Evolutionary conservation across 192 early-diverging fungal species (phyloP).

Genomic region (Pilobolus umbonatus): DNA sequence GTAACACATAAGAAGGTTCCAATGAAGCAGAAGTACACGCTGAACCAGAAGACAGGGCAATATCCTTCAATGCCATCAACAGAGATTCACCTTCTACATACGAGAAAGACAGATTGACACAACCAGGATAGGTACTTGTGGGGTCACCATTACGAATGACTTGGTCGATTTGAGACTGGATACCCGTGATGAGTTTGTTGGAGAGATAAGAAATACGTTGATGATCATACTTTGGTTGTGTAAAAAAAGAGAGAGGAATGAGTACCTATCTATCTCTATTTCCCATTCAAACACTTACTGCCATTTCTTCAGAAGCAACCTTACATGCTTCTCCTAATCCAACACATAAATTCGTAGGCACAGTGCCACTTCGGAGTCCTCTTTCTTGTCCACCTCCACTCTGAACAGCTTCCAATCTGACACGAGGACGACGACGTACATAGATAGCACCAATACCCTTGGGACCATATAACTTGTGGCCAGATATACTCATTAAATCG

Average conservation of each 20-base stretch:
- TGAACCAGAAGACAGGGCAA: constrained; percentile 90
- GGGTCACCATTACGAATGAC: constrained; percentile 91
- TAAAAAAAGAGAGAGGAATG: constrained; percentile 2
- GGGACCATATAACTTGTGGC: constrained; percentile 98
- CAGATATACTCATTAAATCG: constrained; percentile 93
- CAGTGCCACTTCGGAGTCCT: constrained; percentile 90
- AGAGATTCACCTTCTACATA: constrained; percentile 98
- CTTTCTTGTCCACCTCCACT: constrained; percentile 96
- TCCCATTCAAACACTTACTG: constrained; percentile 43
- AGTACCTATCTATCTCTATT: neutral
- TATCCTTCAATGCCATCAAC: constrained; percentile 96
- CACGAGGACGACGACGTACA: constrained; percentile 88
- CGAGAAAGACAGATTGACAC: constrained; percentile 94
- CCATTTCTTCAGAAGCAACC: constrained; percentile 75
- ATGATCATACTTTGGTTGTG: constrained; percentile 74
- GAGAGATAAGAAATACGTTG: constrained; percentile 68
- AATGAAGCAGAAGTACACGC: constrained; percentile 96
- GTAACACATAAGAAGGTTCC: constrained; percentile 95
- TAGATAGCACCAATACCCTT: constrained; percentile 94
- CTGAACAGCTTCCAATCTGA: constrained; percentile 85
- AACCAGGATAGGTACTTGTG: constrained; percentile 73
- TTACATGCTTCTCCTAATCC: constrained; percentile 88
- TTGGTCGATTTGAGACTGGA: constrained; percentile 69
- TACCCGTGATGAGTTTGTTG: constrained; percentile 73
- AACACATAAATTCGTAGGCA: constrained; percentile 84